Conservation (phyloP, 345 rosid genomes). For the Fremontodendron californicum region DNA sequence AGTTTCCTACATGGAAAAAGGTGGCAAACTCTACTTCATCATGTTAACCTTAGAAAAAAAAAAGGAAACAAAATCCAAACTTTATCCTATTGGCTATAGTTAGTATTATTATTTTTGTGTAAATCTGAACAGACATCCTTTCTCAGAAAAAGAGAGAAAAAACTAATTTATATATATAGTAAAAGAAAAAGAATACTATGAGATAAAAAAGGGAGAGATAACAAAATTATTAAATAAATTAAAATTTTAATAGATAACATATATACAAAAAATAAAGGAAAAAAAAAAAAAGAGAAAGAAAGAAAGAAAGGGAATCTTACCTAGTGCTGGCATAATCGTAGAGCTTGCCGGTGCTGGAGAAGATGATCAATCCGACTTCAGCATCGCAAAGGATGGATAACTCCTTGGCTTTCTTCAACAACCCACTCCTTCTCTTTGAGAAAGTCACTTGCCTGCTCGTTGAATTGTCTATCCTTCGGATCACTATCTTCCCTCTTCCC, state of each 20-base stretch:
- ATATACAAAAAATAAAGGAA: no score
- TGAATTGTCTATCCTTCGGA: conserved; percentile 51
- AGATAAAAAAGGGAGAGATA: neutral
- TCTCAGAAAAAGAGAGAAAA: neutral
- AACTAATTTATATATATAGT: neutral
- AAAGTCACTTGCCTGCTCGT: conserved; percentile 58
- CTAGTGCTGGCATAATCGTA: conserved; percentile 49
- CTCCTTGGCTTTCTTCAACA: conserved; percentile 49
- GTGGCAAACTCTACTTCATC: neutral
- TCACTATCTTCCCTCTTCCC: conserved; percentile 65
- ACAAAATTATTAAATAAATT: neutral
- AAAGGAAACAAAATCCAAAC: neutral
- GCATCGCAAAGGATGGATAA: conserved; percentile 54
- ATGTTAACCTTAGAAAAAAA: neutral
- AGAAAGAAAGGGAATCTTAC: conserved; percentile 22
- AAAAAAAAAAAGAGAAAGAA: neutral
- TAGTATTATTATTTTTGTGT: neutral
- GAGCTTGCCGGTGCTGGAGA: conserved; percentile 54
- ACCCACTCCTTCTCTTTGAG: conserved; percentile 50
- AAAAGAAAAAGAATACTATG: neutral
- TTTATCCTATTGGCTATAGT: neutral
- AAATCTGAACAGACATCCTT: neutral
- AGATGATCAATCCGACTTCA: conserved; percentile 45
- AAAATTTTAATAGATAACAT: conserved; percentile 1
- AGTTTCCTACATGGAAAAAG: neutral